phyloP scores from a whole-genome alignment of 805 yeast genomes.

The Pichia kluyveri region DNA sequence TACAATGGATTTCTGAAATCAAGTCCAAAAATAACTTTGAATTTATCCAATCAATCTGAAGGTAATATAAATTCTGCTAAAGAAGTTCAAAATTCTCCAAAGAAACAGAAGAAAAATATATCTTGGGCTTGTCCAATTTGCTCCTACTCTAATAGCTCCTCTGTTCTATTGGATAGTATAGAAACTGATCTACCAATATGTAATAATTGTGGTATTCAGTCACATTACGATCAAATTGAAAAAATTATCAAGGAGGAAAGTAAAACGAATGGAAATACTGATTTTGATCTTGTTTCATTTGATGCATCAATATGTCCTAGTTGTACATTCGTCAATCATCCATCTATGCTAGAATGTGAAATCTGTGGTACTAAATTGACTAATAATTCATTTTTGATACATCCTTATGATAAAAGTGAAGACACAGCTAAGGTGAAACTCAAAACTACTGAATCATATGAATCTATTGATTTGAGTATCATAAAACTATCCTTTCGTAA shows the following conservation, averaged over 20 bases:
- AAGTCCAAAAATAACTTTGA: constrained; percentile 60
- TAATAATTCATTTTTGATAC: neutral
- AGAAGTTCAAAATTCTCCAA: no score
- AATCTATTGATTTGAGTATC: constrained; percentile 20
- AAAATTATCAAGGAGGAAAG: neutral
- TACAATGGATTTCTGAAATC: constrained; percentile 58
- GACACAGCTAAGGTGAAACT: neutral
- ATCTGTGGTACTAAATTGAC: constrained; percentile 55
- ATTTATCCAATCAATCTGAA: constrained; percentile 6
- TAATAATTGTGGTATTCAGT: constrained; percentile 53
- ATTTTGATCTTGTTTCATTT: constrained; percentile 14
- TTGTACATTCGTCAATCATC: constrained; percentile 70
- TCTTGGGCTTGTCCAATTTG: constrained; percentile 90
- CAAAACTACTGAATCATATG: neutral
- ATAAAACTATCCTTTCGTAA: constrained; percentile 69
- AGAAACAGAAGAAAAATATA: neutral
- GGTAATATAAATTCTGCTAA: neutral
- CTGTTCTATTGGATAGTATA: neutral
- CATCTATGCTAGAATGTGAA: constrained; percentile 70
- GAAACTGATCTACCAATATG: constrained; percentile 35
- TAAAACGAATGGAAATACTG: neutral
- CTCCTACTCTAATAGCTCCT: constrained; percentile 47
- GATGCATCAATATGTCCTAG: constrained; percentile 37
- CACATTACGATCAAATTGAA: constrained; percentile 29
- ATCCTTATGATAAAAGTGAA: neutral